Conservation (phyloP, 176 grass and related monocot genomes). For the Canna indica region DNA sequence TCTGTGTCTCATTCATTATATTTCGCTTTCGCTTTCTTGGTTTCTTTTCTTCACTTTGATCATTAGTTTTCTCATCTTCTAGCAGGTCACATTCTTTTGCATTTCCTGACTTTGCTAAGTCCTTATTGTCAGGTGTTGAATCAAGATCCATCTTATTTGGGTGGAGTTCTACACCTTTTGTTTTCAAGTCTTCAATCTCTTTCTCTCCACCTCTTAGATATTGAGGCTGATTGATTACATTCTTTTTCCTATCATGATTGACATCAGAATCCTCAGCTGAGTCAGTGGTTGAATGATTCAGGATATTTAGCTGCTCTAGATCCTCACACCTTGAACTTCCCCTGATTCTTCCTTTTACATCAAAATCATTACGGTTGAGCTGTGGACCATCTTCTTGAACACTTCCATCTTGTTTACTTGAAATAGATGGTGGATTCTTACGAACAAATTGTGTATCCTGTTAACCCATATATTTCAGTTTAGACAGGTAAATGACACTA, state of each 20-base stretch:
- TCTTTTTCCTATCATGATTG: conserved; percentile 15
- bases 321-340: conserved; percentile 41
- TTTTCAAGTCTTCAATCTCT: conserved; percentile 7
- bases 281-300: conserved; percentile 23
- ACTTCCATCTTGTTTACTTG: conserved; percentile 33
- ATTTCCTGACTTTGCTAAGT: conserved; percentile 36
- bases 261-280: conserved; percentile 8
- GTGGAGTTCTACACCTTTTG: conserved; percentile 17
- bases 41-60: conserved; percentile 52
- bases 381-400: conserved; percentile 28
- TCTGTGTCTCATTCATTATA: conserved; percentile 81
- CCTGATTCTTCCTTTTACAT: conserved; percentile 27
- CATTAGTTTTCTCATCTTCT: conserved; percentile 56
- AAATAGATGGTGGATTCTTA: conserved; percentile 18
- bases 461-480: conserved; percentile 14
- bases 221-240: conserved; percentile 12
- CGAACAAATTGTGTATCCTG: conserved; percentile 36
- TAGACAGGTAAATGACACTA: neutral
- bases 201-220: conserved; percentile 15
- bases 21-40: conserved; percentile 84
- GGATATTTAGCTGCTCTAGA: conserved; percentile 41
- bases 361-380: conserved; percentile 11
- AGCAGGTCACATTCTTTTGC: conserved; percentile 46
- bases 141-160: conserved; percentile 43
- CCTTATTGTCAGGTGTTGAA: conserved; percentile 19